Base-by-base conservation (phyloP, 768 basidiomycete genomes). In the Suillus subluteus region DNA sequence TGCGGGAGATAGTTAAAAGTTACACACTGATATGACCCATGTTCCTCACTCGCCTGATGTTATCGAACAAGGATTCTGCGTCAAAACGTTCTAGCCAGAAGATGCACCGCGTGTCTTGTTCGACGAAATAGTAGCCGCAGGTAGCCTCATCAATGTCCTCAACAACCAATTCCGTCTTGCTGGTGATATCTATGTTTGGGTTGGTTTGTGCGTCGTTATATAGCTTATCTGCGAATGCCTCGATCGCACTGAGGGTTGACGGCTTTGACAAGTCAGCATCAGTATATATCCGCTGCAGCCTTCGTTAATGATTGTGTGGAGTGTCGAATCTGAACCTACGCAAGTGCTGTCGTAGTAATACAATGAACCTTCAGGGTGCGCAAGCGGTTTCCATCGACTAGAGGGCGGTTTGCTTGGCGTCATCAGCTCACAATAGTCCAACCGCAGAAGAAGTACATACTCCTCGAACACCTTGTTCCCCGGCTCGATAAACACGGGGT, bases 351-450 rank as follows among this genome's bases (percentile, higher is more conserved):
- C 76, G 68, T 78, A 82, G 66, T 85, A 88, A 70, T 88, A 88
- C 30, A 82, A 77, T 7, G 80, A 80, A 7, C 87, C 87, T 74
- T 88, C 87, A 0, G 87, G 86, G 72, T 88, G 87, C 3, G 76
- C 72, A 40, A 76, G 74, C 5, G 79, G 68, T 8, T 63, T 72
- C 87, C 87, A 88, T 1, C 76, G 80, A 13, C n/a, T 4, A 15
- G 70, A 71, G n/a, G 38, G 35, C 3, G 50, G 16, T 41, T 23
- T 37, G n/a, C 62, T 35, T 32, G 62, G 50, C 6, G 18, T 32
- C 44, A 15, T 62, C 30, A 50, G 40, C 48, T 23, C n/a, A 63
- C 26, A 26, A 56, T 50, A 66, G 18, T 41, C 15, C 13, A 12
- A 30, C 26, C 2, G 38, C 23, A 35, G 26, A 30, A 64, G 9